These are phyloP conservation scores for Phlegmacium glaucopus DNA, from an alignment of 768 basidiomycete species.

Conservation along the genomic window DNA sequence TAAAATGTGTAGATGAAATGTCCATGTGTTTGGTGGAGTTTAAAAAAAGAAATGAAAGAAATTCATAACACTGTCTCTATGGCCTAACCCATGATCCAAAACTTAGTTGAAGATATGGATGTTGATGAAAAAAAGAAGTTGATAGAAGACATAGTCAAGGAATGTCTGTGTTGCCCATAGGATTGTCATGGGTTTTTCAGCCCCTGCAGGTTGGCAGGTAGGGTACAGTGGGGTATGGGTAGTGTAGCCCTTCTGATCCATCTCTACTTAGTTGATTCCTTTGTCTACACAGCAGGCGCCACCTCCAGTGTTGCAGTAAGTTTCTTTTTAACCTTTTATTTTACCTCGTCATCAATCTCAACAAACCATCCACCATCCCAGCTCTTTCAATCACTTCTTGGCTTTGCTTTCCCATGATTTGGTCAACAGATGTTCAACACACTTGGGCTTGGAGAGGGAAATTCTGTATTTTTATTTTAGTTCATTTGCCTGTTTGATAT, in stretches of 20 bases:
- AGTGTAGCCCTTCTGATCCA: constrained; percentile 63
- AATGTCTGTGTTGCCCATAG: too few species aligned
- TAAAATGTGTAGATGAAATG: too few species aligned
- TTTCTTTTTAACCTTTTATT: not conserved
- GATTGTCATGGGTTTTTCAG: too few species aligned
- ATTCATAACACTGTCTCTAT: too few species aligned
- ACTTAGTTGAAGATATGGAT: too few species aligned
- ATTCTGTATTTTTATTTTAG: constrained; percentile 43
- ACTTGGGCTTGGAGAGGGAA: constrained; percentile 56
- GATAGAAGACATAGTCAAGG: too few species aligned
- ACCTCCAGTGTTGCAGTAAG: constrained; percentile 55
- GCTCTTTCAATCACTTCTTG: constrained; percentile 58
- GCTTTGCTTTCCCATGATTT: constrained; percentile 65
- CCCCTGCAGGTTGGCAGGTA: too few species aligned
- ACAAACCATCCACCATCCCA: not conserved
- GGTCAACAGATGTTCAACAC: constrained; percentile 53
- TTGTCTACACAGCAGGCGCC: constrained; percentile 59
- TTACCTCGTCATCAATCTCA: not conserved
- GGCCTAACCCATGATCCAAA: too few species aligned
- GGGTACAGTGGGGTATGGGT: too few species aligned
- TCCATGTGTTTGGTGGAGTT: too few species aligned
- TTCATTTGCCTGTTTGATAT: not conserved
- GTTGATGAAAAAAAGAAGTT: too few species aligned
- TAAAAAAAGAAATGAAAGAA: too few species aligned
- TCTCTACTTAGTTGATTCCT: constrained; percentile 66